Conservation (phyloP, 1,139 yeast genomes). For the Geotrichum phurueaensis region DNA sequence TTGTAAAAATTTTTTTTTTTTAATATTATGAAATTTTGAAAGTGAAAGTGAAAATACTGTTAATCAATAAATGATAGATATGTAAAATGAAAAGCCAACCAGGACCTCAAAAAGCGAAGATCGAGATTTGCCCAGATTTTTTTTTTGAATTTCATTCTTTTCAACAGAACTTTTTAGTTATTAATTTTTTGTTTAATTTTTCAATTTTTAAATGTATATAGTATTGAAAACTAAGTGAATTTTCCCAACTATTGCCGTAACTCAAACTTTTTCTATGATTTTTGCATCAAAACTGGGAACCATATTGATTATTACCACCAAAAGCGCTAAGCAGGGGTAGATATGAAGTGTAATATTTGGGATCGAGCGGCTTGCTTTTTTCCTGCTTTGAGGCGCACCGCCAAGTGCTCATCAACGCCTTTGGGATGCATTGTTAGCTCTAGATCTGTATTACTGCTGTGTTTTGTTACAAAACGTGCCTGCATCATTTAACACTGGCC, state of each 20-base stretch:
- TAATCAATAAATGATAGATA: too few species aligned
- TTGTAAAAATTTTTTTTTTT: too few species aligned
- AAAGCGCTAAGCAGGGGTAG: not conserved
- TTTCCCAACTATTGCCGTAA: constrained; percentile 1
- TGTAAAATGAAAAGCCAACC: too few species aligned
- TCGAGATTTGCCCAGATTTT: too few species aligned
- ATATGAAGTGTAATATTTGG: not conserved
- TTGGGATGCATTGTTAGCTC: not conserved
- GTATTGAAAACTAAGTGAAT: too few species aligned
- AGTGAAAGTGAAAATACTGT: too few species aligned
- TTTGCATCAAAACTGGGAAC: not conserved
- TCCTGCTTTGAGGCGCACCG: not conserved
- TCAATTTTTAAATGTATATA: too few species aligned
- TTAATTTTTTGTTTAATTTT: not conserved
- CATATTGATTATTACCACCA: not conserved
- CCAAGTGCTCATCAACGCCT: not conserved
- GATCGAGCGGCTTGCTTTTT: not conserved
- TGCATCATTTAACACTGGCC: not conserved
- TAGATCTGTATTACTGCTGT: not conserved
- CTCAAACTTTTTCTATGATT: not conserved
- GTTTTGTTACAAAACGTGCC: not conserved
- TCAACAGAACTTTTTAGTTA: not conserved
- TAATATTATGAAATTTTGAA: too few species aligned
- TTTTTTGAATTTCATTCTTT: too few species aligned
- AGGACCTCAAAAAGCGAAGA: too few species aligned